These are phyloP conservation scores for Arbutus unedo DNA, from an alignment of 148 eudicot species.

Conservation along the genomic window DNA sequence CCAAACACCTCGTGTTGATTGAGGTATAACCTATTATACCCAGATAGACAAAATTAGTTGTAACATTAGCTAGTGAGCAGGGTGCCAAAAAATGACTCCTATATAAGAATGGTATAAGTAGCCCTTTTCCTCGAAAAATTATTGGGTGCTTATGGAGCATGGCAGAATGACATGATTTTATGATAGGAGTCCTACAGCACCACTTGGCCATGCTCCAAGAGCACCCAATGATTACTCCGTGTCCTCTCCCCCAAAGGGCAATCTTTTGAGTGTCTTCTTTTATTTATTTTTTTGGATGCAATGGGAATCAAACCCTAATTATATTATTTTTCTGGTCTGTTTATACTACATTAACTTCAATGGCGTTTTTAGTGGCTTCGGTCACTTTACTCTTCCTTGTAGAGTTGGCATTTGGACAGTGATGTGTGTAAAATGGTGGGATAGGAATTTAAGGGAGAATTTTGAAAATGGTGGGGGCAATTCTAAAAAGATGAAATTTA, in stretches of 20 bases:
- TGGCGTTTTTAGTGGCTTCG: not conserved
- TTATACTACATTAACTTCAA: not conserved
- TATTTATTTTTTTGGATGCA: not conserved
- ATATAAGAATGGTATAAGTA: not conserved
- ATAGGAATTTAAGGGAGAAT: not conserved
- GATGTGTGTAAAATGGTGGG: not conserved
- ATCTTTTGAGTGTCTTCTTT: not conserved
- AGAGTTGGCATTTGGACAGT: not conserved
- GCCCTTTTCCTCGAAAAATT: not conserved
- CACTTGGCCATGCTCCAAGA: too few species aligned
- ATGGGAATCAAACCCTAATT: not conserved
- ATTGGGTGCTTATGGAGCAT: too few species aligned
- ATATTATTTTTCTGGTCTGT: not conserved
- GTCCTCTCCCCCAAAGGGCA: not conserved
- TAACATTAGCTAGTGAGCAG: not conserved
- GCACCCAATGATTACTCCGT: too few species aligned
- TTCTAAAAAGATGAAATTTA: not conserved
- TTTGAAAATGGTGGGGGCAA: slow-evolving; percentile 3
- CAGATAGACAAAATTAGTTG: not conserved
- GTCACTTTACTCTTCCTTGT: not conserved
- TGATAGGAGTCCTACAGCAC: too few species aligned
- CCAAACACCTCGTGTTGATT: not conserved
- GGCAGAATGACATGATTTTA: too few species aligned
- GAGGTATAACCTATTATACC: not conserved
- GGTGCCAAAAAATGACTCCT: not conserved